Conservation (phyloP, 768 basidiomycete species). For the Psilocybe sp. region DNA sequence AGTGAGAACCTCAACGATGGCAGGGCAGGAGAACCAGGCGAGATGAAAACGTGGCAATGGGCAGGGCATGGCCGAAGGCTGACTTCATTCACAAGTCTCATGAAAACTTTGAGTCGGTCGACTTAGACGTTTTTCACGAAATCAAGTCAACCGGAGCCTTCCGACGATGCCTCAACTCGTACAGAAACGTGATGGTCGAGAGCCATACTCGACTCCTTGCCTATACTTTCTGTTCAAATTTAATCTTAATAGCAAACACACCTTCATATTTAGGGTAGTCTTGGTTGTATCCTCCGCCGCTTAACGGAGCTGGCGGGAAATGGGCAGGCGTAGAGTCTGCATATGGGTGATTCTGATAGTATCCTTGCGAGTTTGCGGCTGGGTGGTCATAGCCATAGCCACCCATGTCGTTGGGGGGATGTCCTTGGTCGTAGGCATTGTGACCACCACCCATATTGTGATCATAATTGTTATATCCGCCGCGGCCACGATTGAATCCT, state of each 20-base stretch:
- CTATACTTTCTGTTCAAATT: conserved; percentile 40
- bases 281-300: conserved; percentile 51
- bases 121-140: conserved; percentile 22
- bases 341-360: conserved; percentile 69
- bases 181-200: conserved; percentile 25
- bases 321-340: conserved; percentile 52
- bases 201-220: conserved; percentile 22
- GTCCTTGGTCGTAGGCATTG: conserved; percentile 66
- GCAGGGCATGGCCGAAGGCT: conserved; percentile 34
- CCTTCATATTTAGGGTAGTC: conserved; percentile 73
- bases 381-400: conserved; percentile 72
- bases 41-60: conserved; percentile 45
- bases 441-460: conserved; percentile 42
- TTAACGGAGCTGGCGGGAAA: conserved; percentile 33
- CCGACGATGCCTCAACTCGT: conserved; percentile 46
- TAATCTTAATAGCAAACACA: conserved; percentile 77
- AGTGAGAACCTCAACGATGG: conserved; percentile 45
- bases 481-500: conserved; percentile 47
- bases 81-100: conserved; percentile 27
- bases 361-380: conserved; percentile 48
- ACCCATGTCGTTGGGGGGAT: conserved; percentile 57
- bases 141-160: conserved; percentile 16
- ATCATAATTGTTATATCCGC: conserved; percentile 55
- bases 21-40: conserved; percentile 34
- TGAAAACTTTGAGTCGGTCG: conserved; percentile 21